Evolutionary conservation across 2,329 filamentous ascomycete species (phyloP).

Genomic region (Periconia macrospinosa): DNA sequence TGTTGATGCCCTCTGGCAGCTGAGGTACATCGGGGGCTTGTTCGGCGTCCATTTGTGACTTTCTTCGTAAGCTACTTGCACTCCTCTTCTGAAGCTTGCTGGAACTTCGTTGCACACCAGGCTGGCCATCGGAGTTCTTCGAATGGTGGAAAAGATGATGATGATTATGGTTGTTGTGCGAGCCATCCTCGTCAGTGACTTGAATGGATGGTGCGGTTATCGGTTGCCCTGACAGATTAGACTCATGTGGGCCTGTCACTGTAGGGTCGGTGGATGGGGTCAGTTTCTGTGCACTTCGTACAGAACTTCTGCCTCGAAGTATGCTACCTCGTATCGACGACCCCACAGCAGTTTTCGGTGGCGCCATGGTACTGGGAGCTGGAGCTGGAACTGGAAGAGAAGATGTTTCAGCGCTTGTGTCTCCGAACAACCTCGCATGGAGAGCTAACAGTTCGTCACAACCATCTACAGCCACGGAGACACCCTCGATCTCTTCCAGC

Average conservation of each 20-base stretch:
- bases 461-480: constrained; percentile 83
- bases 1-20: constrained; percentile 21
- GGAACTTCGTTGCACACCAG: constrained; percentile 38
- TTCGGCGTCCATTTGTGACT: constrained; percentile 22
- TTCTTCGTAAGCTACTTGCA: constrained; percentile 38
- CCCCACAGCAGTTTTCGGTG: constrained; percentile 62
- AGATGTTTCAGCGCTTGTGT: constrained; percentile 44
- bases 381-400: constrained; percentile 35
- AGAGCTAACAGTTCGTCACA: constrained; percentile 82
- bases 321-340: constrained; percentile 78
- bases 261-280: constrained; percentile 24
- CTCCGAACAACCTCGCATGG: constrained; percentile 79
- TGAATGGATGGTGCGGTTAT: constrained; percentile 70
- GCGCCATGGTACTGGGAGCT: constrained; percentile 50
- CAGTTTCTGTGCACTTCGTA: constrained; percentile 23
- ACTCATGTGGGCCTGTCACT: constrained; percentile 26
- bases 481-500: constrained; percentile 79
- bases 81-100: constrained; percentile 46
- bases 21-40: constrained; percentile 26
- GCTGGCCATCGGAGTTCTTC: constrained; percentile 39
- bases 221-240: constrained; percentile 27
- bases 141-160: constrained; percentile 36
- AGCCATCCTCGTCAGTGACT: constrained; percentile 66
- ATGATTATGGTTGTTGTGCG: constrained; percentile 38
- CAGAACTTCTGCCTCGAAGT: constrained; percentile 59